Evolutionary conservation across 371 early-diverging fungal species (phyloP), one percentile per base, ranked within the genome.

Genomic region (Mortierella polycephala): DNA sequence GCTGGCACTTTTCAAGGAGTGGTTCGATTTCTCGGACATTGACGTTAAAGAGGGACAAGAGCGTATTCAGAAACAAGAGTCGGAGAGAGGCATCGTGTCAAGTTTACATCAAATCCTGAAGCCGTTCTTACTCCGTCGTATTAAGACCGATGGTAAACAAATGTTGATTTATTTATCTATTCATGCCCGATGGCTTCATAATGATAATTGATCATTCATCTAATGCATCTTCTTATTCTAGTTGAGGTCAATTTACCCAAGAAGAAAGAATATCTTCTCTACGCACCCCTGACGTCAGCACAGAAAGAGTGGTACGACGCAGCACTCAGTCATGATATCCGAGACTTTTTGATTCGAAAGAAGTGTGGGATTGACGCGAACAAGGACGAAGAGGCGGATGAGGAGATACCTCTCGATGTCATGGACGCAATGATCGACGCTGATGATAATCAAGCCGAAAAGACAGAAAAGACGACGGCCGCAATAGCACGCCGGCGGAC

Each of bases 41-140:
- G 85, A 91, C 66, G 82, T 87, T 63, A 84, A 88, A 60, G 88
- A 87, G 61, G 92, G 92, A 1, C 87, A 89, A 70, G 88, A 89
- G 14, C 86, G 92, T 62, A 91, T 92, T 45, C 84, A 93, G 56
- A 89, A 87, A 52, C 90, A 92, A 64, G 93, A 95, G 65, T 85
- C 90, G 7, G 85, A 89, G 65, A 86, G 90, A 18, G 85, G 87
- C 39, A 85, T 97, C 16, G 91, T 97, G 6, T 83, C 91, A 16
- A 93, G 93, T 71, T 87, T 96, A 23, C 96, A 98, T 81, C 87
- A 90, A 44, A 94, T 99, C 62, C 83, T 99, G 59, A 90, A 91
- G 75, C 99, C 99, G 3, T 96, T 99, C 75, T 86, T 99, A 77
- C 86, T 99, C 49, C 85, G 99, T 50, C 89, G 99, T 63, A 84